phyloP scores from a whole-genome alignment of 139 green algal species.

The Coelastrella sp. region DNA sequence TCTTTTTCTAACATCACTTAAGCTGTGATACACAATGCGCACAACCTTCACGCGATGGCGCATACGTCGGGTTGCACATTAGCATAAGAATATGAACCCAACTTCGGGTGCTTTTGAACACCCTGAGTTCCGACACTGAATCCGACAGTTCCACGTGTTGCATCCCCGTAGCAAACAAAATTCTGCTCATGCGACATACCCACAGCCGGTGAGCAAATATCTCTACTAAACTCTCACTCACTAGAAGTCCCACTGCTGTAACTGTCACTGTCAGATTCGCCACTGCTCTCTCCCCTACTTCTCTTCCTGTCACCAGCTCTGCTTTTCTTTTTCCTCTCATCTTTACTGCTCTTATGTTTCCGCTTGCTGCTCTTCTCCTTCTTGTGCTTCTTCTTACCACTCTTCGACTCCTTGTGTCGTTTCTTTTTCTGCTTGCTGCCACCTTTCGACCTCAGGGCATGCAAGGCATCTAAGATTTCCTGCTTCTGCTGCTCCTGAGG shows the following conservation, averaged over 20 bases:
- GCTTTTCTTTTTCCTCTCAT: background rate
- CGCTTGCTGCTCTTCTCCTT: constrained; percentile 24
- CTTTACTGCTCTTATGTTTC: background rate
- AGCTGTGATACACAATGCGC: no score
- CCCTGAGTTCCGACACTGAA: no score
- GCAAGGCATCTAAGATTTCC: constrained; percentile 46
- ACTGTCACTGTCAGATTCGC: no score
- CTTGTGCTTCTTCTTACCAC: constrained; percentile 52
- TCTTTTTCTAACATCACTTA: no score
- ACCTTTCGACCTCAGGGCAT: constrained; percentile 49
- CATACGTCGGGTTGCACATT: no score
- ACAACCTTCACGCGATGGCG: no score
- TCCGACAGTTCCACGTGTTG: no score
- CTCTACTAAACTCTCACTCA: no score
- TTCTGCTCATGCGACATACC: background rate
- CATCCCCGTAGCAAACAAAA: no score
- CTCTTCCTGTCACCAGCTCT: background rate
- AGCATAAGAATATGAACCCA: no score
- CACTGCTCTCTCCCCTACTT: background rate
- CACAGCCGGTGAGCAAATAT: no score
- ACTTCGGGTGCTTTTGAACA: no score
- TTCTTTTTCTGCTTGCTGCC: constrained; percentile 47
- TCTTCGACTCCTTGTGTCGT: constrained; percentile 39
- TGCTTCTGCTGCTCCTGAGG: constrained; percentile 27
- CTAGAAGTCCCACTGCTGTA: background rate